phyloP scores from a whole-genome alignment of 2,329 filamentous ascomycete species.

The Colletotrichum gigasporum region DNA sequence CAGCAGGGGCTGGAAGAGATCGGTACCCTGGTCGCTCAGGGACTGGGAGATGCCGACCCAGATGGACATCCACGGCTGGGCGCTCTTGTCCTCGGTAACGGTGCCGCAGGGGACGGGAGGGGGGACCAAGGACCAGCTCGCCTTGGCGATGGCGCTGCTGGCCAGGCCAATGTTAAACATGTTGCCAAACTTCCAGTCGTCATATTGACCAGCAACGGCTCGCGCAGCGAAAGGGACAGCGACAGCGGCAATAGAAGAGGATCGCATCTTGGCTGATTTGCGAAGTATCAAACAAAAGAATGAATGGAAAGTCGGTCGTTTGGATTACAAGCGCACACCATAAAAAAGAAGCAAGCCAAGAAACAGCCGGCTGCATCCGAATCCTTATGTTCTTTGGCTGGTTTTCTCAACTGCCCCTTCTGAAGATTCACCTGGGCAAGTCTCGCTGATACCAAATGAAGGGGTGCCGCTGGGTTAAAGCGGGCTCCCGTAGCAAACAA shows the following conservation, averaged over 20 bases:
- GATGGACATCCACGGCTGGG: conserved; percentile 14
- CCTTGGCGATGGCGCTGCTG: conserved; percentile 2
- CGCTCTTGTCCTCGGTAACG: neutral
- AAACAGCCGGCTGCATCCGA: neutral
- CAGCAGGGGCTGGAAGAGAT: conserved; percentile 6
- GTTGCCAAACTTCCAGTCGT: conserved; percentile 19
- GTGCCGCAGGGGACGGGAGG: neutral
- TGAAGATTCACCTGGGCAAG: neutral
- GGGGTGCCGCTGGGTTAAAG: conserved; percentile 1
- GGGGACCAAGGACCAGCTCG: neutral
- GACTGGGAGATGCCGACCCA: conserved; percentile 19
- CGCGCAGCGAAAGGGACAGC: conserved; percentile 1
- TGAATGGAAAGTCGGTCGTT: neutral
- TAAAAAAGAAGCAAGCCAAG: conserved; percentile 6
- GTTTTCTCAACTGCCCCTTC: neutral
- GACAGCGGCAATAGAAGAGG: neutral
- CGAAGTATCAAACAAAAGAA: neutral
- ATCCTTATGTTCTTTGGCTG: neutral
- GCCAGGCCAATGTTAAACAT: conserved; percentile 10
- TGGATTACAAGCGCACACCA: no score
- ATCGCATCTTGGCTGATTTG: conserved; percentile 9
- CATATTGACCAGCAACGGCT: conserved; percentile 9
- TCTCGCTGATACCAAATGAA: neutral
- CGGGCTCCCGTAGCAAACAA: neutral
- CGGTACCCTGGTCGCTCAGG: neutral